Evolutionary conservation across 768 basidiomycete species (phyloP).

Genomic region (Trametopsis cervina): DNA sequence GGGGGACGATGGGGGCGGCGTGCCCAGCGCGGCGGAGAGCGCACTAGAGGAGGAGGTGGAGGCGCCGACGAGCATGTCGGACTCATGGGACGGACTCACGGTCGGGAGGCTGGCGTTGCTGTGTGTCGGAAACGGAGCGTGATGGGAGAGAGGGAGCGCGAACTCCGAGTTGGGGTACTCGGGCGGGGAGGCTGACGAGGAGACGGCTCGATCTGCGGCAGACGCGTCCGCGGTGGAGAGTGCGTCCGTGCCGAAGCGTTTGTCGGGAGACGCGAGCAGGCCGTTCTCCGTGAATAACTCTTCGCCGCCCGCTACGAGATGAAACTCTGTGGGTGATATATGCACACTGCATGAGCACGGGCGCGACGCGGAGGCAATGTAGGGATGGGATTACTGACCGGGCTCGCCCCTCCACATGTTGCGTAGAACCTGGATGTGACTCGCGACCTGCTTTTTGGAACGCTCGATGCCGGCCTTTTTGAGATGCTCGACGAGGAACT

Average conservation of each 20-base stretch:
- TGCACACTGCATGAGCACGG: constrained; percentile 6
- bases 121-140: background rate
- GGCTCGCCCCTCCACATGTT: constrained; percentile 87
- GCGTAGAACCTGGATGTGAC: constrained; percentile 76
- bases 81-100: background rate
- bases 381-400: constrained; percentile 35
- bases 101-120: background rate
- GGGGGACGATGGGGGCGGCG: constrained; percentile 10
- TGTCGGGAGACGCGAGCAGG: constrained; percentile 33
- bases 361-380: background rate
- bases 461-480: constrained; percentile 62
- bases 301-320: constrained; percentile 76
- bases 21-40: constrained; percentile 3
- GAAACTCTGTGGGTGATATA: constrained; percentile 44
- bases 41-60: constrained; percentile 1
- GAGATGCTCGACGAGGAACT: constrained; percentile 79
- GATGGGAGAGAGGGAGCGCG: constrained; percentile 8
- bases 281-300: constrained; percentile 46
- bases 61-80: constrained; percentile 3
- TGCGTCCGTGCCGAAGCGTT: constrained; percentile 2
- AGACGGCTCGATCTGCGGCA: background rate
- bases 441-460: constrained; percentile 86
- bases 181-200: constrained; percentile 27
- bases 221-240: constrained; percentile 12
- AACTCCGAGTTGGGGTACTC: constrained; percentile 17